Base-by-base conservation (phyloP, 2,329 filamentous ascomycete genomes). In the Trichoderma atrobrunneum region DNA sequence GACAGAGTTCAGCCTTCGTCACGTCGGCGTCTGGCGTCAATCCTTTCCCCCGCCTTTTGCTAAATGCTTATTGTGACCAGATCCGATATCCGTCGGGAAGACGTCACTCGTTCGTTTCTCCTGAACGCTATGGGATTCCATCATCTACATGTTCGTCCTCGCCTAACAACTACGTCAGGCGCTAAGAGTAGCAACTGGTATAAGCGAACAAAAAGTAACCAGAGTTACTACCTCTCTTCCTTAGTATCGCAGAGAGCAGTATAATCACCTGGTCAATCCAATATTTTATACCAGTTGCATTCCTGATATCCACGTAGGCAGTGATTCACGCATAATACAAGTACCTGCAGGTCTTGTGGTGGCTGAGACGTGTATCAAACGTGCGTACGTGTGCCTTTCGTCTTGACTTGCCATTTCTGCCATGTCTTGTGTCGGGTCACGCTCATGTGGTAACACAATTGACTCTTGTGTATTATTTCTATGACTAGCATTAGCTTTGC, bases 391-490 rank as follows among this genome's bases (percentile, higher is more conserved):
- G 48, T 21, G 21, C 16, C 64, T 10, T 61, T 70, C 57, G 56
- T 61, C 67, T 70, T 62, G 10, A 54, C 67, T 62, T 70, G 67
- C 67, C 67, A 54, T n/a, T 62, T 70, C 28, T 62, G 67, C 57
- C 30, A 16, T 34, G 39, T 28, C 56, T 62, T 62, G 67, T 14
- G 8, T 24, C 32, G 3, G 36, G 28, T 21, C 12, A 36, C 26
- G 28, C n/a, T 62, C 34, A 34, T 30, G 39, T 62, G 39, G 30
- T 59, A 30, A 21, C 39, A 62, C 28, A 59, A 16, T 14, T 7
- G 28, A 54, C 28, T 43, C 10, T 14, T 36, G n/a, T 24, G 30
- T 28, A 10, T 14, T 28, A 21, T 28, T 32, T 14, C 30, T 8
- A 34, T 34, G 28, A 34, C 4, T 60, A 34, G 28, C 57, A 60